Base-by-base conservation (phyloP, 163 green algal genomes). In the Chlamydomonas reinhardtii region DNA sequence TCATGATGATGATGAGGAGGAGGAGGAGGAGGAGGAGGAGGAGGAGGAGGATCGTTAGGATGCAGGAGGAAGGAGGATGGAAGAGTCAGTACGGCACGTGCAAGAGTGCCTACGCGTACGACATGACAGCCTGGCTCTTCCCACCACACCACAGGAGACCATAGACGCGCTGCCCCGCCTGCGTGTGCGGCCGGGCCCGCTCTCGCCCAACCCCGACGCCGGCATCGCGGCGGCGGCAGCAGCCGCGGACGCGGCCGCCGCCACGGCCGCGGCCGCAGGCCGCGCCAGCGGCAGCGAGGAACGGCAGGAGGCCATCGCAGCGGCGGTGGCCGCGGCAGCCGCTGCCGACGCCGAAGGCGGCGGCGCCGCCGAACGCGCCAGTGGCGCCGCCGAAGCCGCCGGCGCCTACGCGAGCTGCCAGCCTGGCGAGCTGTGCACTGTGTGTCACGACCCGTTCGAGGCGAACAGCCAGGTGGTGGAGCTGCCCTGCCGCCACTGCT, bases 401-500 rank as follows among this genome's bases (percentile, higher is more conserved):
- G 32, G 82, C 19, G 62, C 35, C 37, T 88, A 52, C 12, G 76
- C 74, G 20, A 74, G 29, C 25, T 90, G 83, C 69, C 11, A 19
- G 11, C 54, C 91, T 19, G 89, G 86, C 24, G 95, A 97, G 86
- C 90, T 92, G 2, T 98, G 95, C 89, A 92, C 90, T 15, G 91
- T 98, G 2, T 98, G 95, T 87, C 94, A 97, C 73, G 95, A 97
- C 24, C 85, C 91, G 5, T 95, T 96, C 61, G 84, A 86, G 12
- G 72, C 85, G 31, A 84, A 89, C 20, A 77, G 87, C 12, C 64
- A 92, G 74, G 93, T 97, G 61, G 35, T 97, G 73, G 86, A 96
- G 90, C 92, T 98, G 83, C 95, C 95, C 4, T 98, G 95, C 90
- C 81, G 86, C 27, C 95, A 98, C 83, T 93, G 90, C 90, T 98